These are phyloP conservation scores for Rosa lucieae DNA, from an alignment of 306 rosid genomes.

Conservation along the genomic window DNA sequence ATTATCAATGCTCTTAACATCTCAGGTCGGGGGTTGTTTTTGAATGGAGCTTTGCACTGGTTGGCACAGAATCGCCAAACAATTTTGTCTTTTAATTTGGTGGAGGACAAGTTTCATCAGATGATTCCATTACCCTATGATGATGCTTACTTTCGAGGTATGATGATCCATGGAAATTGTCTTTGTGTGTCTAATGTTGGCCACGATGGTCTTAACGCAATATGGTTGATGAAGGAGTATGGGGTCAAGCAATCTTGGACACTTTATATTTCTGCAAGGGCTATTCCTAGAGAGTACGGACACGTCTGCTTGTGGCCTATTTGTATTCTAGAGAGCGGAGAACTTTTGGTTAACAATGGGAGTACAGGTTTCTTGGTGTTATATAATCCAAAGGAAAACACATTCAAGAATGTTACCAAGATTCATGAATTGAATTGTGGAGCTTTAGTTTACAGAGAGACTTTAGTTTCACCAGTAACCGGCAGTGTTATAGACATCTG, in stretches of 20 bases:
- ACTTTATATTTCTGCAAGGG: neutral
- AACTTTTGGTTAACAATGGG: neutral
- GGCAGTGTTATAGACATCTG: neutral
- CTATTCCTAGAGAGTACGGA: neutral
- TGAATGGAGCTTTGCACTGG: neutral
- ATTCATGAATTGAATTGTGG: neutral
- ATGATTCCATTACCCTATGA: neutral
- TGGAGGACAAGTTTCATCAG: neutral
- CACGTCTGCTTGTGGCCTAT: neutral
- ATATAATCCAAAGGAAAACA: neutral
- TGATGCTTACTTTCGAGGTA: neutral
- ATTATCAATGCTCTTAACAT: neutral
- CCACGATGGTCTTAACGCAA: neutral
- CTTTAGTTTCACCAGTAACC: neutral
- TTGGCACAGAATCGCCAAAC: neutral
- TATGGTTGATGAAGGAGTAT: neutral
- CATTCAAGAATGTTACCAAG: neutral
- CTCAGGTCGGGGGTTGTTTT: neutral
- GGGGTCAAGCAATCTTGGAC: neutral
- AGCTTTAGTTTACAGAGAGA: neutral
- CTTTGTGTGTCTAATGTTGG: neutral
- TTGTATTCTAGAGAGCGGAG: neutral
- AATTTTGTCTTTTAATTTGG: neutral
- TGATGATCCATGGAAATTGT: neutral
- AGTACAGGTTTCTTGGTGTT: neutral